These are phyloP conservation scores for Artemisia annua DNA, from an alignment of 129 eudicot species.

Conservation along the genomic window DNA sequence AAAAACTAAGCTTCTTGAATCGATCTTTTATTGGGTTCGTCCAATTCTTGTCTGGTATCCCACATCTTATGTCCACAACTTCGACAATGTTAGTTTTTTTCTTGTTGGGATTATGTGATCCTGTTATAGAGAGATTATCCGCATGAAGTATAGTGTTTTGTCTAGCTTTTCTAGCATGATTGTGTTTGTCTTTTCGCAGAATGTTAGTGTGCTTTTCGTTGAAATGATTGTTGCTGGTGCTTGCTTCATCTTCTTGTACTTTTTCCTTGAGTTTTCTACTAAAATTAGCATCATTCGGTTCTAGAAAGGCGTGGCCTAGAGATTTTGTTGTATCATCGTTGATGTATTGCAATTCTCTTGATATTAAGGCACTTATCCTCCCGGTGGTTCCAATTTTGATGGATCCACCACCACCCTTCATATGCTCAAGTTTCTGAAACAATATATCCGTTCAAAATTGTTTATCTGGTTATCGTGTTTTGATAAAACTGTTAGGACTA, in stretches of 20 bases:
- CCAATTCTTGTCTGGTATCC: conserved; percentile 14
- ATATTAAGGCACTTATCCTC: conserved; percentile 56
- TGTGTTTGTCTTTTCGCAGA: conserved; percentile 32
- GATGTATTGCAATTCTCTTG: conserved; percentile 47
- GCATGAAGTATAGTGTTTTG: conserved; percentile 4
- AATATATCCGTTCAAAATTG: conserved; percentile 22
- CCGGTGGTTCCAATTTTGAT: conserved; percentile 72
- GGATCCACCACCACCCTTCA: conserved; percentile 18
- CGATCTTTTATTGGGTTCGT: conserved; percentile 48
- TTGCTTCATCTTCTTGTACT: conserved; percentile 39
- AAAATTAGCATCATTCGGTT: not conserved
- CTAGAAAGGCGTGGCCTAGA: conserved; percentile 9
- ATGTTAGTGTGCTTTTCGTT: conserved; percentile 26
- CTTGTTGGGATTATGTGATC: conserved; percentile 41
- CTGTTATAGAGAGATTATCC: conserved; percentile 15
- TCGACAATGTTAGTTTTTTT: conserved; percentile 49
- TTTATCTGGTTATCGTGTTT: too few relatives aligned
- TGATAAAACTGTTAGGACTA: too few relatives aligned
- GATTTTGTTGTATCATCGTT: conserved; percentile 12
- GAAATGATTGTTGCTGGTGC: not conserved
- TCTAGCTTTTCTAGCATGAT: conserved; percentile 28
- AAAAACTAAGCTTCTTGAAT: conserved; percentile 56
- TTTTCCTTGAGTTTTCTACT: conserved; percentile 29
- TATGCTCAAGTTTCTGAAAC: conserved; percentile 50
- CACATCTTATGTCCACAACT: conserved; percentile 67